Evolutionary conservation across 2,329 filamentous ascomycete genomes (phyloP), one percentile per base, ranked within the genome.

Genomic region (Capronia epimyces): DNA sequence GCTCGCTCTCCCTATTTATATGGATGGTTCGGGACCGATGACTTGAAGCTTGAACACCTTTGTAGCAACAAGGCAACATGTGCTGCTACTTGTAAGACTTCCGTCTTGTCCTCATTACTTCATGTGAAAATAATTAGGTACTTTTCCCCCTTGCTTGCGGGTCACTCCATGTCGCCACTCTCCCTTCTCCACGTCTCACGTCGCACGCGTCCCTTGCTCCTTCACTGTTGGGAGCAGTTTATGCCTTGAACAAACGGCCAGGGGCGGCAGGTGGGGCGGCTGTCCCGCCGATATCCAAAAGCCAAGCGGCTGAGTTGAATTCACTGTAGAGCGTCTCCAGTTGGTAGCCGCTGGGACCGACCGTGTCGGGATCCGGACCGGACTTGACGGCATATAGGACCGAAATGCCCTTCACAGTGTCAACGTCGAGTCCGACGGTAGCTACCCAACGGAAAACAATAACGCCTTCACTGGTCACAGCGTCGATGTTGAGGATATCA

Each of bases 401-500:
- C 18, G 63, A 62, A 46, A 69, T 63, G 21, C 67, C 67, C 15
- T 62, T 60, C n/a, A 63, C 63, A 9, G 58, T 54, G 42, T 53
- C 34, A 10, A 44, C 52, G 15, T 55, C 39, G 27, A 22, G 2
- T 8, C 57, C 57, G 3, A 52, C 51, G 20, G 56, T 61, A 34
- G 61, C 63, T 25, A 58, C 57, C 66, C 66, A 70, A 46, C 65
- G 58, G n/a, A 68, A 31, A 7, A 61, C 58, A 18, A 69, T 60
- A 44, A 64, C 60, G 29, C 57, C 57, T 42, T 65, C 53, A 52
- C 64, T 67, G 18, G 58, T 62, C 24, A 61, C 58, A 32, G 64
- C 62, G 25, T 62, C 55, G 18, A 62, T 59, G 39, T 50, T 55
- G 6, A 58, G 60, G 16, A 68, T 50, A 3, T 50, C 37, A 15